These are phyloP conservation scores for Pseudogymnoascus sp. DNA, from an alignment of 2,329 filamentous ascomycete genomes.

Conservation along the genomic window DNA sequence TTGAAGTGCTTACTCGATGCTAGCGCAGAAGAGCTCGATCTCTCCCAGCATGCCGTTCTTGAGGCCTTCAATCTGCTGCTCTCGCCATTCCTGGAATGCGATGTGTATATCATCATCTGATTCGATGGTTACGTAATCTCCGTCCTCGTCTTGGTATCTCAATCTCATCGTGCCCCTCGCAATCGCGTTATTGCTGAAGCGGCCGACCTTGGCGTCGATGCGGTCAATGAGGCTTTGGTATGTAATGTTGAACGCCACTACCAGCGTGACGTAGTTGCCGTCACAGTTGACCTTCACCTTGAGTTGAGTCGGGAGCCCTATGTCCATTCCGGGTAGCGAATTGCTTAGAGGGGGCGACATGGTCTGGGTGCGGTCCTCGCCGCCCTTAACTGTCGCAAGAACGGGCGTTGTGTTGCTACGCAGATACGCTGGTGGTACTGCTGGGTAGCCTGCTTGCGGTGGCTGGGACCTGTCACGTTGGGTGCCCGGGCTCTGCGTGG, in stretches of 20 bases:
- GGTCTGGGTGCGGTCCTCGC: conserved; percentile 31
- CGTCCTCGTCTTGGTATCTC: conserved; percentile 85
- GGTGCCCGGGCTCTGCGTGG: conserved; percentile 61
- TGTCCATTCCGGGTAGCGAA: conserved; percentile 33
- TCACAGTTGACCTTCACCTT: conserved; percentile 95
- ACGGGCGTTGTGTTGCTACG: conserved; percentile 22
- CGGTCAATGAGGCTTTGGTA: conserved; percentile 91
- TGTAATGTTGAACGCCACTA: conserved; percentile 90
- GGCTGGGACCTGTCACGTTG: conserved; percentile 52
- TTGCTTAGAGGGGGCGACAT: conserved; percentile 38
- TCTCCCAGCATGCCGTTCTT: conserved; percentile 69
- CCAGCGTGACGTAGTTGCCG: conserved; percentile 87
- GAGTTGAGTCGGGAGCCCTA: conserved; percentile 62
- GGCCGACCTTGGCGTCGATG: conserved; percentile 88
- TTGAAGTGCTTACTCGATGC: conserved; percentile 26
- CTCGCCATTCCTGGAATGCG: conserved; percentile 89
- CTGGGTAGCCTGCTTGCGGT: conserved; percentile 44
- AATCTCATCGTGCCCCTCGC: conserved; percentile 75
- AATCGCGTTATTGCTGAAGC: conserved; percentile 78
- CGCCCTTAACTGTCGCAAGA: conserved; percentile 24
- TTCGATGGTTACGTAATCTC: conserved; percentile 87
- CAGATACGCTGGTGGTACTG: conserved; percentile 32
- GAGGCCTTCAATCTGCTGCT: conserved; percentile 56
- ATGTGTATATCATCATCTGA: conserved; percentile 95
- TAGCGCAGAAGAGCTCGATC: conserved; percentile 77